Percentiles rank a stretch among this genome's conserved stretches.
These are phyloP conservation scores for Parastagonospora nodorum DNA, from an alignment of 2,329 filamentous ascomycete genomes.

Conservation along the genomic window DNA sequence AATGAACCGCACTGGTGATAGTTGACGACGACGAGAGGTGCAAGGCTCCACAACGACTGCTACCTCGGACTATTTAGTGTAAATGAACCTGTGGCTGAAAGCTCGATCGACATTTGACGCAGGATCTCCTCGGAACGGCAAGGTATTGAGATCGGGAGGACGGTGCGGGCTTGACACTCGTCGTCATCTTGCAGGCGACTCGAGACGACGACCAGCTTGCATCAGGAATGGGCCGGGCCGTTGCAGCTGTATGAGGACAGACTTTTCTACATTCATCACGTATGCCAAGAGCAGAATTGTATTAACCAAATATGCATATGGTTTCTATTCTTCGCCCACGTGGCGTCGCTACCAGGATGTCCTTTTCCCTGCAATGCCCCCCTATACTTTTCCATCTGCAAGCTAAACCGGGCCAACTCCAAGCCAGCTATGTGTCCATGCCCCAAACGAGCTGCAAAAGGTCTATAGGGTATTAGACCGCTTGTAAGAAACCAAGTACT, in stretches of 20 bases:
- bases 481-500: conserved; percentile 16
- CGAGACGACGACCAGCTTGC: background rate
- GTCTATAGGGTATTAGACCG: conserved; percentile 33
- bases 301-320: conserved; percentile 12
- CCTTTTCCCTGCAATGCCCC: conserved; percentile 26
- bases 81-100: background rate
- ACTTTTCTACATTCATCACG: background rate
- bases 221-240: conserved; percentile 15
- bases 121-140: conserved; percentile 4
- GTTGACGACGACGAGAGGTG: conserved; percentile 3
- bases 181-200: conserved; percentile 13
- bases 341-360: conserved; percentile 25
- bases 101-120: background rate
- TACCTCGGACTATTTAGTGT: background rate
- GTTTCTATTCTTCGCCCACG: conserved; percentile 26
- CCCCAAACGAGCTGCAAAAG: conserved; percentile 26
- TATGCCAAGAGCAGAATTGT: background rate
- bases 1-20: background rate
- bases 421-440: conserved; percentile 27
- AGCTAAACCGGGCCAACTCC: conserved; percentile 28
- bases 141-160: background rate
- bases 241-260: conserved; percentile 1
- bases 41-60: background rate
- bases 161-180: background rate
- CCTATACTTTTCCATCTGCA: conserved; percentile 35